A percentile compares a stretch with the other conserved stretches of the same genome.
phyloP scores from a whole-genome alignment of 805 yeast genomes.

The Debaryomyces castellii region DNA sequence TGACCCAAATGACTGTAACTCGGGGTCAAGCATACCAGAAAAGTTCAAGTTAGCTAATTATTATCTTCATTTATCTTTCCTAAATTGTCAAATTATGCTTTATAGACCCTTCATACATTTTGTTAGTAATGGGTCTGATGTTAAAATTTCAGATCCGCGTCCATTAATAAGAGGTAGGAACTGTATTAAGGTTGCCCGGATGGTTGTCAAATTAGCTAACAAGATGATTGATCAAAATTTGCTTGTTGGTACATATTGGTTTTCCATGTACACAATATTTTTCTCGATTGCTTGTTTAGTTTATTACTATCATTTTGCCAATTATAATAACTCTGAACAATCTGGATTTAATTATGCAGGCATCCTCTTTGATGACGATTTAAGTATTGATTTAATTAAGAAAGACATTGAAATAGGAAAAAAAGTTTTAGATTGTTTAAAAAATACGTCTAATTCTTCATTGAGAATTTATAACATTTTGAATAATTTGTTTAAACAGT shows the following conservation, averaged over 20 bases:
- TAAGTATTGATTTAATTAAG: slow-evolving; percentile 57
- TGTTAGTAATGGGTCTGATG: slow-evolving; percentile 52
- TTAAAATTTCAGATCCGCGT: slow-evolving; percentile 47
- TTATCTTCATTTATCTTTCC: slow-evolving; percentile 65
- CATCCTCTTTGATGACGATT: slow-evolving; percentile 44
- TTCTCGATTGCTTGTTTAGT: slow-evolving; percentile 86
- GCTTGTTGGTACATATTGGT: slow-evolving; percentile 87
- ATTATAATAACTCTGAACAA: slow-evolving; percentile 23
- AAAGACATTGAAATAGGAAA: slow-evolving; percentile 82
- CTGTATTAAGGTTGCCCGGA: slow-evolving; percentile 80
- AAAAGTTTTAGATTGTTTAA: slow-evolving; percentile 66
- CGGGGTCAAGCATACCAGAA: slow-evolving; percentile 37
- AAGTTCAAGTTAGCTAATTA: slow-evolving; percentile 73
- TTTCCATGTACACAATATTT: slow-evolving; percentile 83
- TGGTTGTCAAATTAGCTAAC: slow-evolving; percentile 76
- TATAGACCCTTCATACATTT: slow-evolving; percentile 90
- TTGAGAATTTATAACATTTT: slow-evolving; percentile 75
- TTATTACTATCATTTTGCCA: slow-evolving; percentile 66
- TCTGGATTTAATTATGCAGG: slow-evolving; percentile 44
- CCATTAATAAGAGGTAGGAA: slow-evolving; percentile 75
- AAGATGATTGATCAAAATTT: slow-evolving; percentile 73
- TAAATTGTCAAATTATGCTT: slow-evolving; percentile 76
- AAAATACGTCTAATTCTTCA: slow-evolving; percentile 76
- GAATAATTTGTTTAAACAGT: slow-evolving; percentile 75
- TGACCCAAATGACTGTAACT: slow-evolving; percentile 44